Conservation (phyloP, 2,329 filamentous ascomycete genomes). For the Neonectria sp. region DNA sequence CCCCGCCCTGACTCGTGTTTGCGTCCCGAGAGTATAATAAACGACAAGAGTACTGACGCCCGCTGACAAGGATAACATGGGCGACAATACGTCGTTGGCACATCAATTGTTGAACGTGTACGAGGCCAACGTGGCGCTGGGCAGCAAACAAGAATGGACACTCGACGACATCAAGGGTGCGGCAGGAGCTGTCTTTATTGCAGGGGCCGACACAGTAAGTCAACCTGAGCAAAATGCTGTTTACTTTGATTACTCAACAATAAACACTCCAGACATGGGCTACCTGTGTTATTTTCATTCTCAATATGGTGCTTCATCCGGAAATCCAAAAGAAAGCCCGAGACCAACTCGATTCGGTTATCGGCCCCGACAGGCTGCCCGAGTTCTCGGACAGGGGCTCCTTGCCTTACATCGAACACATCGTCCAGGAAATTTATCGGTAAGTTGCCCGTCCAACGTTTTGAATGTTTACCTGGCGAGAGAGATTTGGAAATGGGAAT, state of each 20-base stretch:
- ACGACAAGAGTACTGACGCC: slow-evolving; percentile 30
- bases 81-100: slow-evolving; percentile 44
- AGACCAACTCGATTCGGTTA: slow-evolving; percentile 61
- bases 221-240: slow-evolving; percentile 10
- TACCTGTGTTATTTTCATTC: slow-evolving; percentile 56
- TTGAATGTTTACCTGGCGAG: neutral
- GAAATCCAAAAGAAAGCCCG: slow-evolving; percentile 63
- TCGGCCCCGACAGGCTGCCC: slow-evolving; percentile 60
- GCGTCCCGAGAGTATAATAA: slow-evolving; percentile 1
- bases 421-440: slow-evolving; percentile 62
- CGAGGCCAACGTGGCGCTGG: slow-evolving; percentile 31
- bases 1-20: neutral
- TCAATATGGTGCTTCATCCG: slow-evolving; percentile 60
- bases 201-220: slow-evolving; percentile 61
- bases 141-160: slow-evolving; percentile 43
- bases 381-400: slow-evolving; percentile 59
- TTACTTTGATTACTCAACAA: slow-evolving; percentile 40
- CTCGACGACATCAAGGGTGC: slow-evolving; percentile 65
- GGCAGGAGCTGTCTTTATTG: slow-evolving; percentile 64
- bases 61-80: slow-evolving; percentile 27
- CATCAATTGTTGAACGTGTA: slow-evolving; percentile 43
- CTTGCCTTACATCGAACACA: slow-evolving; percentile 60
- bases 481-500: neutral
- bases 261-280: slow-evolving; percentile 44
- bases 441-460: slow-evolving; percentile 22